These are phyloP conservation scores for Dothideomycetidae sp. DNA, from an alignment of 2,329 filamentous ascomycete genomes.

Conservation along the genomic window DNA sequence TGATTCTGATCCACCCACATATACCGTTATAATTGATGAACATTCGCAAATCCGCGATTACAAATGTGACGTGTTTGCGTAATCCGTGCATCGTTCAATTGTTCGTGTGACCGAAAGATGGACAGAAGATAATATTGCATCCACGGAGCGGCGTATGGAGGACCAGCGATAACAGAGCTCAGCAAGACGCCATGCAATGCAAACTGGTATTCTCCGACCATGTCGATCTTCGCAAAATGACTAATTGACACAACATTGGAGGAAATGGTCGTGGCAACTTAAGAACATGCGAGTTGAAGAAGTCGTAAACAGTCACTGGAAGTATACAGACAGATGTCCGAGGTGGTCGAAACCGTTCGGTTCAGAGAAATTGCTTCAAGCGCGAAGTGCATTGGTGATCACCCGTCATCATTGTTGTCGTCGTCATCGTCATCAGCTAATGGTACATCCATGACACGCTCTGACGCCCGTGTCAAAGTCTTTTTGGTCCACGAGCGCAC, in stretches of 20 bases:
- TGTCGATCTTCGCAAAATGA: slow-evolving; percentile 78
- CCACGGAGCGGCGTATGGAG: too few species aligned
- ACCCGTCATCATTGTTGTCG: too few species aligned
- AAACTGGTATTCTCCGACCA: slow-evolving; percentile 3
- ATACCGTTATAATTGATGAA: too few species aligned
- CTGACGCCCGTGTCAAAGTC: slow-evolving; percentile 62
- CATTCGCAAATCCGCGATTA: too few species aligned
- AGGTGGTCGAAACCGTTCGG: not conserved
- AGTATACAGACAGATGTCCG: slow-evolving; percentile 1
- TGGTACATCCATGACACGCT: slow-evolving; percentile 71
- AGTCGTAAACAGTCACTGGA: slow-evolving; percentile 1
- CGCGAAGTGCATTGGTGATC: too few species aligned
- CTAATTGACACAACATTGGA: slow-evolving; percentile 84
- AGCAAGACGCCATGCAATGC: slow-evolving; percentile 7
- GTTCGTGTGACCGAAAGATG: too few species aligned
- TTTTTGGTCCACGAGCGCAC: slow-evolving; percentile 60
- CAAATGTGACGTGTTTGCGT: too few species aligned
- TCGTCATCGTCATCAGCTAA: slow-evolving; percentile 45
- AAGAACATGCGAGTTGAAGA: slow-evolving; percentile 65
- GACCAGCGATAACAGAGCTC: slow-evolving; percentile 1
- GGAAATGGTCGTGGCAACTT: slow-evolving; percentile 72
- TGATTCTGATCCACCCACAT: too few species aligned
- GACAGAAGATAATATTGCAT: too few species aligned
- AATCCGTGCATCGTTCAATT: too few species aligned
- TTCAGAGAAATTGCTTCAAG: too few species aligned